Conservation (phyloP, 2,329 filamentous ascomycete species). For the Emmonsiellopsis sp. region DNA sequence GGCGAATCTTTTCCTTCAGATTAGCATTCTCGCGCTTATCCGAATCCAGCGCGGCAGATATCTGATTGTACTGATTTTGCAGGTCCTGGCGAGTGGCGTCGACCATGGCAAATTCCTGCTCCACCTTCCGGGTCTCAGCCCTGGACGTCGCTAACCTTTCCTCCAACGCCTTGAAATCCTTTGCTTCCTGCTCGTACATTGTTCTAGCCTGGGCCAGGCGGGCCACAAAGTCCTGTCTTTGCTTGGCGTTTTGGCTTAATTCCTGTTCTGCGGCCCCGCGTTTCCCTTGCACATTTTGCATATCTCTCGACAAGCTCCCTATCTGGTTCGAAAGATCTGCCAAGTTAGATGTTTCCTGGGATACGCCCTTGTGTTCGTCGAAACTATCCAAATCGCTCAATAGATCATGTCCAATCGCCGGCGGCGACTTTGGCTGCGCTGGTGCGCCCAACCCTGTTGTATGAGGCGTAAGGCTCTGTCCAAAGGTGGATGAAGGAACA, state of each 20-base stretch:
- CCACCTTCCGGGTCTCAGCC: slow-evolving; percentile 73
- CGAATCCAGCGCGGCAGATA: slow-evolving; percentile 63
- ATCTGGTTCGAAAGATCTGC: slow-evolving; percentile 96
- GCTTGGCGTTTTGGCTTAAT: slow-evolving; percentile 66
- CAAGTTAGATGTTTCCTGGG: slow-evolving; percentile 80
- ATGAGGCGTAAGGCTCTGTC: slow-evolving; percentile 68
- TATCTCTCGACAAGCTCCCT: slow-evolving; percentile 79
- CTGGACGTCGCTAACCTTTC: slow-evolving; percentile 68
- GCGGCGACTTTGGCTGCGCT: slow-evolving; percentile 32
- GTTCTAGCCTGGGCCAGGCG: slow-evolving; percentile 75
- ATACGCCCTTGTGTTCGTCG: slow-evolving; percentile 78
- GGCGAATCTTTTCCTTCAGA: slow-evolving; percentile 79
- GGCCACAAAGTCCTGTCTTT: slow-evolving; percentile 89
- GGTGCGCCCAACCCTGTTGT: slow-evolving; percentile 52
- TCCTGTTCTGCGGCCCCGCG: slow-evolving; percentile 71
- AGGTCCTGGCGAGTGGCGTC: slow-evolving; percentile 75
- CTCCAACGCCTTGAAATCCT: slow-evolving; percentile 73
- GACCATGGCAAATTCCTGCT: slow-evolving; percentile 72
- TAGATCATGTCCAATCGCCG: slow-evolving; percentile 64
- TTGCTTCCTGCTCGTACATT: slow-evolving; percentile 88
- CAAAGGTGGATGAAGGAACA: slow-evolving; percentile 84
- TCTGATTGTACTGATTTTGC: slow-evolving; percentile 69
- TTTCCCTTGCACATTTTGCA: slow-evolving; percentile 84
- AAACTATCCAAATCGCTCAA: slow-evolving; percentile 75
- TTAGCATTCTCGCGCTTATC: slow-evolving; percentile 82